These are phyloP conservation scores for Pyrus pyrifolia DNA, from an alignment of 306 rosid genomes.

Conservation along the genomic window DNA sequence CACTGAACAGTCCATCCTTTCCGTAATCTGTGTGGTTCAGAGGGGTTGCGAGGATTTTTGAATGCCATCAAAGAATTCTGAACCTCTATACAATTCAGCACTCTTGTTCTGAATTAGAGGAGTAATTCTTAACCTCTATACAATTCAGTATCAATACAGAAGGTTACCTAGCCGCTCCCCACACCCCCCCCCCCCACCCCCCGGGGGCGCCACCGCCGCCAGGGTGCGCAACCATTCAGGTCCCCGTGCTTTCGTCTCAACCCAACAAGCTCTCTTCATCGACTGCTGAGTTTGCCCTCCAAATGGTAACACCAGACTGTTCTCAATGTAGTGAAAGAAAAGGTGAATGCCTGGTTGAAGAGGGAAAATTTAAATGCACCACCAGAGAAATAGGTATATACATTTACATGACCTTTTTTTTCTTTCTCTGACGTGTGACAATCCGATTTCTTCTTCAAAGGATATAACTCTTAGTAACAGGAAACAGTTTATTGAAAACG, in stretches of 20 bases:
- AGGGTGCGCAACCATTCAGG: neutral
- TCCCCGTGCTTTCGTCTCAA: neutral
- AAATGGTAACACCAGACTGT: neutral
- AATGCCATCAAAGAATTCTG: neutral
- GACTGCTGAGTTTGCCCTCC: neutral
- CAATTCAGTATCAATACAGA: no score
- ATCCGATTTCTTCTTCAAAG: neutral
- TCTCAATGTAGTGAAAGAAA: fast-evolving
- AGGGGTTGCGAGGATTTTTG: no score
- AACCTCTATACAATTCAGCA: neutral
- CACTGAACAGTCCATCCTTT: neutral
- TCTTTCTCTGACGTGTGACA: neutral
- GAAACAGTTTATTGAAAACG: no score
- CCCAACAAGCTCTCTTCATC: fast-evolving
- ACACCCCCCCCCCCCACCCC: no score
- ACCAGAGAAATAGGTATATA: neutral
- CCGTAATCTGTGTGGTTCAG: neutral
- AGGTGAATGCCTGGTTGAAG: neutral
- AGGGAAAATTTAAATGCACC: neutral
- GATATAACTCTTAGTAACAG: neutral
- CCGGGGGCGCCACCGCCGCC: neutral
- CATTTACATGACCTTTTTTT: neutral
- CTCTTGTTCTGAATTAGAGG: neutral
- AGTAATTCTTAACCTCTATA: neutral
- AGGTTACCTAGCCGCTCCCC: neutral